Conservation (phyloP, 2,329 filamentous ascomycete species). For the Fusarium caatingaense region DNA sequence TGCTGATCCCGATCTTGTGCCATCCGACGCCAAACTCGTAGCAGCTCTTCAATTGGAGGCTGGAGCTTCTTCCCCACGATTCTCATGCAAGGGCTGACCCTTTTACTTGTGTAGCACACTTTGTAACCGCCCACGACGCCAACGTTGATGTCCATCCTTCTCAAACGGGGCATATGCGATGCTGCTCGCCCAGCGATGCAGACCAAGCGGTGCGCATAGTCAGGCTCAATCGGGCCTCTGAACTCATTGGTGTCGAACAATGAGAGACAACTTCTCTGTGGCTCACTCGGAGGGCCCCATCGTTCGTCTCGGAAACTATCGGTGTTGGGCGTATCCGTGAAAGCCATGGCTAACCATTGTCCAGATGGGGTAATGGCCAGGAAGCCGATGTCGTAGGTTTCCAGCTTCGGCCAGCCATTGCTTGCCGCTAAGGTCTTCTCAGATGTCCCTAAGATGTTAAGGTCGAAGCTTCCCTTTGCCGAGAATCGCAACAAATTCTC, state of each 20-base stretch:
- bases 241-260: conserved; percentile 5
- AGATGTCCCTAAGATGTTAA: neutral
- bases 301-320: conserved; percentile 4
- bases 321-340: neutral
- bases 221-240: conserved; percentile 13
- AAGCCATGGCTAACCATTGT: conserved; percentile 3
- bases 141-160: neutral
- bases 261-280: neutral
- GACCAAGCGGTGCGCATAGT: conserved; percentile 1
- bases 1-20: neutral
- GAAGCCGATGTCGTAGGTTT: conserved; percentile 9
- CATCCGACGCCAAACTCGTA: conserved; percentile 11
- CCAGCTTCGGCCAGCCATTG: neutral
- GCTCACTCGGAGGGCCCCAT: neutral
- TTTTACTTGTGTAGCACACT: neutral
- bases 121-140: neutral
- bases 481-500: neutral
- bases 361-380: conserved; percentile 8
- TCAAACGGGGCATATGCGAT: conserved; percentile 1
- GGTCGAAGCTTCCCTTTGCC: conserved; percentile 7
- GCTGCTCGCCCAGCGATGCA: conserved; percentile 2
- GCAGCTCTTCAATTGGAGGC: neutral
- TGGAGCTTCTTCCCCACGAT: conserved; percentile 12
- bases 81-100: conserved; percentile 3
- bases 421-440: neutral